Conservation (phyloP, 2,329 filamentous ascomycete species). For the Oidium heveae region DNA sequence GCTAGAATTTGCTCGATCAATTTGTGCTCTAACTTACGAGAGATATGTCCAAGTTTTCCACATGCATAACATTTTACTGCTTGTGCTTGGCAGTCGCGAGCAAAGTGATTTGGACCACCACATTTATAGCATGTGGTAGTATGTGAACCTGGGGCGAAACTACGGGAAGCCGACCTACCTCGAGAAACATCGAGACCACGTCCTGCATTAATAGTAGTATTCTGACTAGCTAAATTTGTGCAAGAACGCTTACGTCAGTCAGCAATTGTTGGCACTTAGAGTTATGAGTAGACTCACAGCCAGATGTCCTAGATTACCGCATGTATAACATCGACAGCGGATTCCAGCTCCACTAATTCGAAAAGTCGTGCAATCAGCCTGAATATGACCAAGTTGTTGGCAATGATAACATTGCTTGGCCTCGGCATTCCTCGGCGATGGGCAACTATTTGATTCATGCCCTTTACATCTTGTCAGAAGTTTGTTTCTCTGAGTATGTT, state of each 20-base stretch:
- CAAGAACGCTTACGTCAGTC: constrained; percentile 40
- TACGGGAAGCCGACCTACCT: constrained; percentile 41
- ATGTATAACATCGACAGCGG: constrained; percentile 87
- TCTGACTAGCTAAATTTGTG: constrained; percentile 41
- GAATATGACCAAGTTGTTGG: constrained; percentile 92
- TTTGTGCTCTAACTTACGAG: constrained; percentile 15
- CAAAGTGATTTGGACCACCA: constrained; percentile 86
- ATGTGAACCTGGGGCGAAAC: constrained; percentile 45
- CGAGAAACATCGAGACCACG: constrained; percentile 44
- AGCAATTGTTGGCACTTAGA: constrained; percentile 3
- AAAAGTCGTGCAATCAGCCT: constrained; percentile 94
- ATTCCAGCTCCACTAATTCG: constrained; percentile 64
- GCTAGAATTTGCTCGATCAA: not conserved
- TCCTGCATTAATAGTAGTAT: constrained; percentile 22
- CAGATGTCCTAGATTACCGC: constrained; percentile 76
- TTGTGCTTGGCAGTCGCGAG: constrained; percentile 84
- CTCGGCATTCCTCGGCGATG: constrained; percentile 86
- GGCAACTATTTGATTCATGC: constrained; percentile 96
- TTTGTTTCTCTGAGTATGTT: not conserved
- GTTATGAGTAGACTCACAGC: constrained; percentile 31
- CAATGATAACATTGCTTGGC: constrained; percentile 99
- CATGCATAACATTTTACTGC: constrained; percentile 64
- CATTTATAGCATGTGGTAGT: constrained; percentile 52
- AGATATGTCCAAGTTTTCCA: constrained; percentile 33
- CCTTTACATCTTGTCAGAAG: constrained; percentile 20